These are phyloP conservation scores for Anaeromyces robustus DNA, from an alignment of 192 early-diverging fungal genomes.

Conservation along the genomic window DNA sequence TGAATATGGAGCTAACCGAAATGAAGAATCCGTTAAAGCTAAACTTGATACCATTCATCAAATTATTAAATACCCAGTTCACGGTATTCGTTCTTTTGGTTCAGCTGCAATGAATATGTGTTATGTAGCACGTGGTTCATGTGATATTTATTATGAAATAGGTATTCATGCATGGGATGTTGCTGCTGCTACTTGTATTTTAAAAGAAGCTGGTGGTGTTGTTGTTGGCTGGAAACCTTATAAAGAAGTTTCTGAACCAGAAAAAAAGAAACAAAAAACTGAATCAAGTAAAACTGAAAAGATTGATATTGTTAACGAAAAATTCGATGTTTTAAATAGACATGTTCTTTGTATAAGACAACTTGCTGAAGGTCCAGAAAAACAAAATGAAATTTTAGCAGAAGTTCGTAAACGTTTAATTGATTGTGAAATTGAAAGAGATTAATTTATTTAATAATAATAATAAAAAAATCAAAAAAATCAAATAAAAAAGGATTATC, in stretches of 20 bases:
- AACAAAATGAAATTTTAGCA: neutral
- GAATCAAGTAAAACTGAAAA: neutral
- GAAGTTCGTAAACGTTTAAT: neutral
- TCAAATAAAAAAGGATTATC: too few relatives aligned
- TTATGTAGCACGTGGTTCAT: conserved; percentile 59
- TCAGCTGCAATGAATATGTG: conserved; percentile 65
- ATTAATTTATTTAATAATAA: neutral
- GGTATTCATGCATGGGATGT: conserved; percentile 71
- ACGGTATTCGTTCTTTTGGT: conserved; percentile 62
- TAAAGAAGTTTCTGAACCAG: neutral
- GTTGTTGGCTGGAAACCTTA: conserved; percentile 25
- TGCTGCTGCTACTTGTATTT: conserved; percentile 67
- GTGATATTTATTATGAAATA: conserved; percentile 85
- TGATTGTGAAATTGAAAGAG: neutral
- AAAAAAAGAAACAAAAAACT: conserved; percentile 6
- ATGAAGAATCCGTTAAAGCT: conserved; percentile 31
- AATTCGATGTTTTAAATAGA: conserved; percentile 13
- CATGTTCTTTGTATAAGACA: conserved; percentile 22
- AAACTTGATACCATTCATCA: conserved; percentile 52
- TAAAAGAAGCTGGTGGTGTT: conserved; percentile 69
- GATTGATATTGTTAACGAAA: conserved; percentile 1
- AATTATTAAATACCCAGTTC: conserved; percentile 40
- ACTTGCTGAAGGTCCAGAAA: neutral
- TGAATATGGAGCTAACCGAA: conserved; percentile 70
- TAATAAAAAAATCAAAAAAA: too few relatives aligned